Evolutionary conservation across 2,329 filamentous ascomycete genomes (phyloP).

Genomic region (Trichoderma sp.): DNA sequence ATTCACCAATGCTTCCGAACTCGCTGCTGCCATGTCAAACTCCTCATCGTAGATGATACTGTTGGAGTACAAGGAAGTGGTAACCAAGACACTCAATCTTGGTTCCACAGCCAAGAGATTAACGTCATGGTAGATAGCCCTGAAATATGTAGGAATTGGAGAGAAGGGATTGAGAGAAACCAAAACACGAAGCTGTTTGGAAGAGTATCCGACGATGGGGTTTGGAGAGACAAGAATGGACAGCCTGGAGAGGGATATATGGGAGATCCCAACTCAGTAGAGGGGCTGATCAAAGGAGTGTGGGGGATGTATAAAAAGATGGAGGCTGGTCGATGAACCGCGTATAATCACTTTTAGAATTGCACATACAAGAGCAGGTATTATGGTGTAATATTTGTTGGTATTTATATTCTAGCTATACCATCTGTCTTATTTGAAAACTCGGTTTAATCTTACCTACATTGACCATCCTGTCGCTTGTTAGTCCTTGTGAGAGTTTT

Average conservation of each 20-base stretch:
- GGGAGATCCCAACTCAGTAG: conserved; percentile 22
- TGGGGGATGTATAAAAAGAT: conserved; percentile 23
- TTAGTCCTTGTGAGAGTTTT: not conserved
- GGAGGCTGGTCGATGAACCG: not conserved
- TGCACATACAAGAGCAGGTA: not conserved
- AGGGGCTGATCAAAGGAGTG: conserved; percentile 21
- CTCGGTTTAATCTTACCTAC: not conserved
- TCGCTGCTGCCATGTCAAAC: conserved; percentile 72
- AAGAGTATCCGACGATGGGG: conserved; percentile 20
- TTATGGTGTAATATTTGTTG: not conserved
- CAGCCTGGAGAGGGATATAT: conserved; percentile 22
- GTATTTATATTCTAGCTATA: not conserved
- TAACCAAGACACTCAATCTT: conserved; percentile 78
- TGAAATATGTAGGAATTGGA: conserved; percentile 60
- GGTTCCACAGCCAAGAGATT: conserved; percentile 75
- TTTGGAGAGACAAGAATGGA: conserved; percentile 22
- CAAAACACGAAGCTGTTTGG: conserved; percentile 61
- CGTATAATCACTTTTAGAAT: not conserved
- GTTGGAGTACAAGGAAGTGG: conserved; percentile 72
- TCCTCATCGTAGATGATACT: conserved; percentile 68
- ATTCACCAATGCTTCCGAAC: conserved; percentile 64
- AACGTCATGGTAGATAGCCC: conserved; percentile 71
- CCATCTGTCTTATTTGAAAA: not conserved
- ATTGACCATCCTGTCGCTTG: not conserved
- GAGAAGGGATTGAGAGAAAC: conserved; percentile 58